Base-by-base conservation (phyloP, 805 yeast species). In the Phaffomyces opuntiae region DNA sequence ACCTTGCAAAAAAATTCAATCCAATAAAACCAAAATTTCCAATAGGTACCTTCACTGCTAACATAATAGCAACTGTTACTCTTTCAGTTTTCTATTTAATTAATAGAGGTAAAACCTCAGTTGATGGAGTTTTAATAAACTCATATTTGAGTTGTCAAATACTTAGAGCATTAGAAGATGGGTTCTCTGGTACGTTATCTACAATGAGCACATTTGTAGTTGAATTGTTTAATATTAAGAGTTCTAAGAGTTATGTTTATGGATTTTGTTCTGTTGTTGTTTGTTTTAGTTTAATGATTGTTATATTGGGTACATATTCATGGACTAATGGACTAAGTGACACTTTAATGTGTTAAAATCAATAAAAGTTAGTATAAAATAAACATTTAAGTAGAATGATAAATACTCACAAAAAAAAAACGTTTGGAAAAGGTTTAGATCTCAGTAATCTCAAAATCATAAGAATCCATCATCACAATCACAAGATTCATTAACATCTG, bases 151-250 rank as follows among this genome's bases (percentile, higher is more conserved):
- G 69, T 1, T 78, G 86, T 49, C 79, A 76, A 36, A 75, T 79
- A 4, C 54, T 82, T 1, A 49, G 53, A 8, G 89, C 83, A 0
- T 57, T 84, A 2, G 69, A 65, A 17, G 76, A 77, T 53, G 95
- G 95, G 0, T 80, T 76, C 48, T 80, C 87, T 57, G 95, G 90
- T 1, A 73, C 77, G 3, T 62, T 83, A 42, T 78, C 87, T 36
- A 86, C 96, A 0, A 76, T 87, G 36, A 81, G 91, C 45, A 84
- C 96, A 0, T 84, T 88, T 53, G 73, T 85, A 9, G 79, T 75
- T 37, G 97, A 89, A 60, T 61, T 87, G 35, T 69, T 62, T 45
- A 61, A 63, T 4, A 50, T 74, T 40, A 63, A 59, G 12, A 53
- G 69, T 6, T 35, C 57, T 14, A 49, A 65, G 47, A 64, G 78